phyloP scores from a whole-genome alignment of 108 stramenopile species.

The Licmophora abbreviata region DNA sequence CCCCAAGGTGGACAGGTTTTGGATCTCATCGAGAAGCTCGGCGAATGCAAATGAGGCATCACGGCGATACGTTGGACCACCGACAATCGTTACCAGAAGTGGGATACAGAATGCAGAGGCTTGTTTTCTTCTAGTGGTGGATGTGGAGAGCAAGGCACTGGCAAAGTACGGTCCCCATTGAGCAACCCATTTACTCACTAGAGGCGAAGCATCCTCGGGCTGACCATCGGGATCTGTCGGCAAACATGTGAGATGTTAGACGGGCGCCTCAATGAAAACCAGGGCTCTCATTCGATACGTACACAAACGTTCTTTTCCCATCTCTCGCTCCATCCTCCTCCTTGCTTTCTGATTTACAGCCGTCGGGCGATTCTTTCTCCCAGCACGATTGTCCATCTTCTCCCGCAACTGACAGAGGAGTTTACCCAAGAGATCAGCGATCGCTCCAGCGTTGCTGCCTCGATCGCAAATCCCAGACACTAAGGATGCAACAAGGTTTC shows the following conservation, averaged over 20 bases:
- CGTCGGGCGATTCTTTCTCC: conserved; percentile 5
- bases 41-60: conserved; percentile 13
- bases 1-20: too few species aligned
- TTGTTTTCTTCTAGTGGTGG: conserved; percentile 27
- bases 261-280: too few species aligned
- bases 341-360: conserved; percentile 4
- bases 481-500: conserved; percentile 19
- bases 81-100: conserved; percentile 14
- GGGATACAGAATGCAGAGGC: conserved; percentile 45
- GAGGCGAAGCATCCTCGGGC: background rate
- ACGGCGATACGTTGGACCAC: conserved; percentile 5
- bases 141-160: conserved; percentile 17
- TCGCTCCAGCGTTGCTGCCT: conserved; percentile 36
- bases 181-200: conserved; percentile 16
- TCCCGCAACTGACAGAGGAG: conserved; percentile 14
- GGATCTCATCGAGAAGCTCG: conserved; percentile 15
- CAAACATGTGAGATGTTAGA: too few species aligned
- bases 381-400: conserved; percentile 10
- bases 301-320: too few species aligned
- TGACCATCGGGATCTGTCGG: too few species aligned
- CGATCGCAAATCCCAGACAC: conserved; percentile 41
- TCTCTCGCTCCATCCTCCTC: conserved; percentile 2
- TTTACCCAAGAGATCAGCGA: conserved; percentile 53
- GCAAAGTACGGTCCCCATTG: conserved; percentile 40
- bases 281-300: too few species aligned